Evolutionary conservation across 2,329 filamentous ascomycete genomes (phyloP).

Genomic region (Cercospora zeina): DNA sequence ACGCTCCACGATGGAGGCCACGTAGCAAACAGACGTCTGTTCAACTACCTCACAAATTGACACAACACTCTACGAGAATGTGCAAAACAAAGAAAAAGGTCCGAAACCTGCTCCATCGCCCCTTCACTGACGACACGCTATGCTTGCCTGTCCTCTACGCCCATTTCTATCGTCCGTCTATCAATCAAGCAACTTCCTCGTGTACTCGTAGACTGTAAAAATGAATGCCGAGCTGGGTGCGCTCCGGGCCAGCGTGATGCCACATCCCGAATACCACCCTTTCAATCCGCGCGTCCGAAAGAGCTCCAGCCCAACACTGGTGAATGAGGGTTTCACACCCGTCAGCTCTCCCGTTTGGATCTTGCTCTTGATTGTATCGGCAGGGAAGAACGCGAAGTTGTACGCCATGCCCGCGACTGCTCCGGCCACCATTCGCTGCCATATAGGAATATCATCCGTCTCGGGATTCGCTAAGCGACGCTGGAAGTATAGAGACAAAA

Average conservation of each 20-base stretch:
- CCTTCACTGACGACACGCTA: constrained; percentile 10
- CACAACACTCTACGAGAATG: neutral
- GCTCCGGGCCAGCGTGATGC: constrained; percentile 83
- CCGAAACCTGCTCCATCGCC: neutral
- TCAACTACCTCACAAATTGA: neutral
- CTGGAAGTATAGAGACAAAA: constrained; percentile 66
- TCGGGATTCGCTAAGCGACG: constrained; percentile 42
- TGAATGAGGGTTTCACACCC: constrained; percentile 62
- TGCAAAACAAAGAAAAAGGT: too few relatives aligned
- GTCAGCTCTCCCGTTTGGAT: constrained; percentile 80
- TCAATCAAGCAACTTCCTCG: constrained; percentile 65
- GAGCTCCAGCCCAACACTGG: constrained; percentile 67
- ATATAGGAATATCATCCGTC: constrained; percentile 65
- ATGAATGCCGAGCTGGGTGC: constrained; percentile 98
- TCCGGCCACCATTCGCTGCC: constrained; percentile 84
- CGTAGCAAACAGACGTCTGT: neutral
- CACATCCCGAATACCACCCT: constrained; percentile 90
- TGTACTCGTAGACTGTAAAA: constrained; percentile 88
- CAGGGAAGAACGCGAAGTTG: constrained; percentile 96
- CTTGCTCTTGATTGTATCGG: constrained; percentile 93
- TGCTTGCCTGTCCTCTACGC: constrained; percentile 9
- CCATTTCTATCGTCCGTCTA: neutral
- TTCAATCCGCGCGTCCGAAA: constrained; percentile 80
- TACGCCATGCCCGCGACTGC: constrained; percentile 89
- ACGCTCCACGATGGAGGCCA: neutral